Evolutionary conservation across 176 grass and related monocot species (phyloP), one percentile per base, ranked within the genome.

Genomic region (Oryza officinalis): DNA sequence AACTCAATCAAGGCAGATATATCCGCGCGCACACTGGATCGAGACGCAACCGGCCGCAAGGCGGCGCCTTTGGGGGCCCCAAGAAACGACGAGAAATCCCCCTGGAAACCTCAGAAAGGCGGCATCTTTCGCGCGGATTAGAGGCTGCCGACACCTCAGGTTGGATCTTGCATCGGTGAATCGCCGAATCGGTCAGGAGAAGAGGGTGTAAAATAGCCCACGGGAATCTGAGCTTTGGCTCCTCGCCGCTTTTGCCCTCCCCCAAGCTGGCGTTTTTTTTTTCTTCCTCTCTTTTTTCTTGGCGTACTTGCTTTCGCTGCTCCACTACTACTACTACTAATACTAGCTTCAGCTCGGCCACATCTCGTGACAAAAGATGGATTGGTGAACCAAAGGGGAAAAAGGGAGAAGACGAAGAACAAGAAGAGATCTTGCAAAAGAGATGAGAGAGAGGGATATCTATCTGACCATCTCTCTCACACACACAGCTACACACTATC

Each of bases 361-460:
- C 63, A 60, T 72, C 77, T 88, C 71, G 87, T 88, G 87, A 85
- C 83, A 86, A 90, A 92, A 90, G 89, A 86, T 17, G 31, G 79
- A 88, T 81, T 81, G 82, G 13, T 37, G 85, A 49, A 25, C 57
- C 22, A 25, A 61, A 61, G 57, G 22, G 8, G 5, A 8, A 60
- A 88, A 85, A 81, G 75, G 50, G 27, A 65, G 80, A 79, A 80
- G 76, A 66, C 84, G 65, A 72, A 18, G 61, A 81, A 46, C 78
- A 73, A 66, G 84, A 74, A 72, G 74, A 76, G 80, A 87, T 83
- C 88, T 76, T 65, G 57, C 75, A 74, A 44, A 74, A 89, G 83
- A 84, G 84, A 72, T 3, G 26, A 67, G 50, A n/a, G 30, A 38
- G 22, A 60, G 20, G 54, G 54, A 60, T 22, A 60, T 60, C 18